Evolutionary conservation across 345 rosid genomes (phyloP).

Genomic region (Lenwebbia sp.): DNA sequence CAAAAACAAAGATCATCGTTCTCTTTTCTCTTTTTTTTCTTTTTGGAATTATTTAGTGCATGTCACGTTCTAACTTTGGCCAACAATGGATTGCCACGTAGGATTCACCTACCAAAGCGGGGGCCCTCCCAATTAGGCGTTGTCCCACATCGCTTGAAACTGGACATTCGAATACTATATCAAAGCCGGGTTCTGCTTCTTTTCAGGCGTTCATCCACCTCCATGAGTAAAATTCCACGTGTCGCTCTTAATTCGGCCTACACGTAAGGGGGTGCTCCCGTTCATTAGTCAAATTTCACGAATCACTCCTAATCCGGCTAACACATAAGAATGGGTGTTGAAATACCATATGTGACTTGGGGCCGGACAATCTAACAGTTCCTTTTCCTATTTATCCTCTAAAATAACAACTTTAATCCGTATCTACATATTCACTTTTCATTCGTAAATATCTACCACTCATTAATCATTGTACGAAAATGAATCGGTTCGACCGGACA

Average conservation of each 20-base stretch:
- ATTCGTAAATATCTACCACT: neutral
- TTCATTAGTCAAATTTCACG: too few species aligned
- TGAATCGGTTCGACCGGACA: neutral
- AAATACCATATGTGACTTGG: too few species aligned
- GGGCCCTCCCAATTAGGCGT: neutral
- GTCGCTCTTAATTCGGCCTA: too few species aligned
- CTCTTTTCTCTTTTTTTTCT: neutral
- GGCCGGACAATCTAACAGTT: too few species aligned
- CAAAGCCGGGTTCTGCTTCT: too few species aligned
- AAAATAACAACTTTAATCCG: neutral
- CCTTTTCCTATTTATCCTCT: too few species aligned
- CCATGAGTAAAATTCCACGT: too few species aligned
- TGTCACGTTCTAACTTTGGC: constrained; percentile 1
- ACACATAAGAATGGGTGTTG: too few species aligned
- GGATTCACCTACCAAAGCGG: constrained; percentile 5
- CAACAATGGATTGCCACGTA: neutral
- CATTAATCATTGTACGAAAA: neutral
- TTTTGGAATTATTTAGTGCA: neutral
- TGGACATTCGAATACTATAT: too few species aligned
- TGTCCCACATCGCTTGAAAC: too few species aligned
- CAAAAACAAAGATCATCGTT: neutral
- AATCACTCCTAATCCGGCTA: too few species aligned
- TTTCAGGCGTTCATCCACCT: too few species aligned
- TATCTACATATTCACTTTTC: neutral
- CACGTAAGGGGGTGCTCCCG: neutral